Evolutionary conservation across 371 early-diverging fungal species (phyloP), one percentile per base, ranked within the genome.

Genomic region (Mortierella sp.): DNA sequence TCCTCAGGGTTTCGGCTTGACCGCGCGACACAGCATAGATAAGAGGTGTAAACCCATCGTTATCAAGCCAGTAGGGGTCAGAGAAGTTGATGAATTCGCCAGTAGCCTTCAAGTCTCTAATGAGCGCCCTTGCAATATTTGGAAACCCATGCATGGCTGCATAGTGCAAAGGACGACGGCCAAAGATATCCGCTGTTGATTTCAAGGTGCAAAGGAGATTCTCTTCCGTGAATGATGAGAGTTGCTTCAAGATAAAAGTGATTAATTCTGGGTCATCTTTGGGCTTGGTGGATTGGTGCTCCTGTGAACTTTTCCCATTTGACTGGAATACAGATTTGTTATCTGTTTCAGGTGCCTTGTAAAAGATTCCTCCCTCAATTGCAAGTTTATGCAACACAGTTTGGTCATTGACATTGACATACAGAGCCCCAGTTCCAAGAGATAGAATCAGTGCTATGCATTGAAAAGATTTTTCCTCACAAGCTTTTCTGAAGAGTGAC

Each of bases 161-260:
- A 63, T 93, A 93, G 61, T 94, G 94, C 43, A 93, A 69, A 0
- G 94, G 91, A 1, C 88, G 84, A 40, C 92, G 85, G 5, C 93
- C 92, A 62, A 87, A 83, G 65, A 89, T 89, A 70, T 93, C 94
- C 6, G 67, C 72, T 8, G 78, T 74, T 19, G 75, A 80, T 37
- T 70, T 80, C 17, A 80, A 47, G 23, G 75, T 61, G 43, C 75
- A 75, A 2, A 80, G n/a, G 2, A 71, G 61, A 8, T 85, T 60
- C 13, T 84, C 53, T 19, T 83, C 23, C 8, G 72, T 43, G 32
- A 29, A 22, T 13, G 55, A 49, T 1, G 76, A 64, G 22, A 85
- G 56, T 43, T 75, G 49, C n/a, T 75, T 54, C 57, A 86, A 49
- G 53, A 86, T 75, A 42, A 81, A 76, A 0, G 70, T 31, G 40